Evolutionary conservation across 2,329 filamentous ascomycete species (phyloP).

Genomic region (Diaporthe velutina): DNA sequence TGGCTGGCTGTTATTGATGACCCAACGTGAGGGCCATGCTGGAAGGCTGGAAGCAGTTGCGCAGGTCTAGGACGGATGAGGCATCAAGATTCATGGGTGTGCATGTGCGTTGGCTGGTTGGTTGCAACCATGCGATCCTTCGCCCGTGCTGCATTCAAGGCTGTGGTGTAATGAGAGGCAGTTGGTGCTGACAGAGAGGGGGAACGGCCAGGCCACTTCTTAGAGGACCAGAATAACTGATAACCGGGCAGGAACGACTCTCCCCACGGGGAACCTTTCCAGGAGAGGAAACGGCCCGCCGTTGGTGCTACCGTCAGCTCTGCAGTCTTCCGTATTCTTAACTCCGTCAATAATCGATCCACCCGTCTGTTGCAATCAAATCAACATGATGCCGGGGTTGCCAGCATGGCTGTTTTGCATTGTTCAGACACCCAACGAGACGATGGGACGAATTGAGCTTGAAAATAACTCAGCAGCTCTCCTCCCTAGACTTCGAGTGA

Average conservation of each 20-base stretch:
- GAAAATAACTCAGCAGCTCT: neutral
- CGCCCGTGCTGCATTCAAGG: neutral
- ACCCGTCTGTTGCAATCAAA: neutral
- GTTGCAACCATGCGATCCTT: conserved; percentile 12
- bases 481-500: neutral
- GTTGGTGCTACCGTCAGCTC: neutral
- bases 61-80: conserved; percentile 20
- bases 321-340: neutral
- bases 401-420: neutral
- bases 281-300: neutral
- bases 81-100: conserved; percentile 16
- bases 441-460: conserved; percentile 1
- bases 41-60: neutral
- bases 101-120: neutral
- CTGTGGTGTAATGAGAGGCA: neutral
- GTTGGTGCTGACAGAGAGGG: neutral
- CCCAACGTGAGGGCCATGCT: neutral
- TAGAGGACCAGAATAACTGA: neutral
- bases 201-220: neutral
- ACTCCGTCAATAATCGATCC: neutral
- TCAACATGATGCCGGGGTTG: neutral
- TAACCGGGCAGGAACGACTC: conserved; percentile 1
- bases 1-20: neutral
- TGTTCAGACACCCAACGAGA: neutral
- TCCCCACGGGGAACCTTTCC: neutral